Conservation (phyloP, 176 grass and related monocot species). For the Cymbopogon citratus region DNA sequence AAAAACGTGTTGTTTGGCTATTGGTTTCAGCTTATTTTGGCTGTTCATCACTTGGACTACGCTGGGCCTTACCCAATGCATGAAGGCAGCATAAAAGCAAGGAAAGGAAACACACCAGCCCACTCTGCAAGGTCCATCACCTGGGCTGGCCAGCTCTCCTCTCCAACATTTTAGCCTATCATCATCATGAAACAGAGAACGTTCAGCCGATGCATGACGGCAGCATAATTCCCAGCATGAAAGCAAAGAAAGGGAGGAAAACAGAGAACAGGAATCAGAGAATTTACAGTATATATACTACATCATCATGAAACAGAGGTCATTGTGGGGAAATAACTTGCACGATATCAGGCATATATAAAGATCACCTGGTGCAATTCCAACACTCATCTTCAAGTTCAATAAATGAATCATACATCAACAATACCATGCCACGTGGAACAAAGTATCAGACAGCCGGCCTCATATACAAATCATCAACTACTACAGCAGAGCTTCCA, state of each 20-base stretch:
- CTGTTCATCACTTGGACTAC: background rate
- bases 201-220: too few relatives aligned
- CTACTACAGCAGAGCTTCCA: background rate
- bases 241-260: too few relatives aligned
- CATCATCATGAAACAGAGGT: background rate
- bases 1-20: too few relatives aligned
- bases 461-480: background rate
- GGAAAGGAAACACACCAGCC: too few relatives aligned
- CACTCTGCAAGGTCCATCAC: background rate
- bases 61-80: background rate
- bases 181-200: too few relatives aligned
- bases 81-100: too few relatives aligned
- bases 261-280: background rate
- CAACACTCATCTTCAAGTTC: background rate
- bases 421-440: background rate
- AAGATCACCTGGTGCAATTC: background rate
- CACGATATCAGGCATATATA: background rate
- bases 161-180: background rate
- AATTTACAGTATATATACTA: background rate
- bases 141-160: background rate
- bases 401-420: slow-evolving; percentile 6
- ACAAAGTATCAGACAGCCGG: slow-evolving; percentile 3
- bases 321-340: background rate
- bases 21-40: too few relatives aligned
- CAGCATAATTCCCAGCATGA: too few relatives aligned